Evolutionary conservation across 225 moss, liverwort and hornwort genomes (phyloP).

Genomic region (Asterella californica): DNA sequence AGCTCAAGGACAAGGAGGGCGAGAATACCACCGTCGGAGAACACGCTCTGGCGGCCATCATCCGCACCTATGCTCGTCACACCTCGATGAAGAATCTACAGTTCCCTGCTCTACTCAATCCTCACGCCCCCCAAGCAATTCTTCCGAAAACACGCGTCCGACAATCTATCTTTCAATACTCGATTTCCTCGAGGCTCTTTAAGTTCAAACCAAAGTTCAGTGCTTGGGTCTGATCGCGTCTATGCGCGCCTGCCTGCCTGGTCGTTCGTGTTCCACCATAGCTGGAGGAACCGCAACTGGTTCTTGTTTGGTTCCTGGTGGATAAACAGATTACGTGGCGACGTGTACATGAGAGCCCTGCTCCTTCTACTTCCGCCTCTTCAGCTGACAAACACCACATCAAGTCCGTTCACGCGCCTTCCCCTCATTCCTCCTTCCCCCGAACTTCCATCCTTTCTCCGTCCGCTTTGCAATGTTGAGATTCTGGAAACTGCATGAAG

Average conservation of each 20-base stretch:
- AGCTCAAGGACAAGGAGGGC: slow-evolving; percentile 5
- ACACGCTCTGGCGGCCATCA: slow-evolving; percentile 14
- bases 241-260: not conserved
- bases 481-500: not conserved
- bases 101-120: not conserved
- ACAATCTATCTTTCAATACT: not conserved
- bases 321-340: slow-evolving; percentile 23
- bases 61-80: not conserved
- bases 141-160: not conserved
- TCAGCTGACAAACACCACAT: too few species aligned
- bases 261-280: not conserved
- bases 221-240: too few species aligned
- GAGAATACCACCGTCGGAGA: not conserved
- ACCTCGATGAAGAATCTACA: not conserved
- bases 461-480: not conserved
- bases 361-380: too few species aligned
- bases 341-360: slow-evolving; percentile 3
- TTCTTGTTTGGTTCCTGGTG: not conserved
- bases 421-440: too few species aligned
- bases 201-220: not conserved
- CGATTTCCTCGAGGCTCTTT: not conserved
- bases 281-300: not conserved
- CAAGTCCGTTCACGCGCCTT: too few species aligned
- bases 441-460: too few species aligned
- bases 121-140: not conserved